Percentiles rank a stretch among this genome's conserved stretches.
These are phyloP conservation scores for Lactuca sativa DNA, from an alignment of 129 eudicot species.

Conservation along the genomic window DNA sequence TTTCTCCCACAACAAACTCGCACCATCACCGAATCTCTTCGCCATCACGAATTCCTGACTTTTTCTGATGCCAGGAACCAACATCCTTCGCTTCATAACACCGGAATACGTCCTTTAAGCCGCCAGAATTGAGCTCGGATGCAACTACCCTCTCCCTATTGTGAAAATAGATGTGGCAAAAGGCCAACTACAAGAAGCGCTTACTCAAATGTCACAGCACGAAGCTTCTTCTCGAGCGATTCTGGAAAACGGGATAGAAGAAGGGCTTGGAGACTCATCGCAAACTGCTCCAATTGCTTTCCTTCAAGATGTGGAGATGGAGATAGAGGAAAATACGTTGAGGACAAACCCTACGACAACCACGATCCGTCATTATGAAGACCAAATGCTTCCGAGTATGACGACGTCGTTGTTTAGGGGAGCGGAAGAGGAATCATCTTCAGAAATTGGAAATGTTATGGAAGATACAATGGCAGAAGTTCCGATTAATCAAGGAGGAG, in stretches of 20 bases:
- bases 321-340: conserved; percentile 54
- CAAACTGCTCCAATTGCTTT: conserved; percentile 72
- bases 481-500: conserved; percentile 42
- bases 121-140: conserved; percentile 84
- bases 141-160: conserved; percentile 80
- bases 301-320: conserved; percentile 80
- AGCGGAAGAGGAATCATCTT: conserved; percentile 66
- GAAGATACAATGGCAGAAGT: conserved; percentile 74
- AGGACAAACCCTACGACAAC: conserved; percentile 54
- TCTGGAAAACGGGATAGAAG: conserved; percentile 75
- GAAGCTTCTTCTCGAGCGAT: conserved; percentile 83
- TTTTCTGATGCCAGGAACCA: too few relatives aligned
- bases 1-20: too few relatives aligned
- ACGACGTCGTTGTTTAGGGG: conserved; percentile 62
- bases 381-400: conserved; percentile 96
- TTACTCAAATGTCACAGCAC: conserved; percentile 74
- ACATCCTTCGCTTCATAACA: too few relatives aligned
- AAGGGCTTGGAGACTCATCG: conserved; percentile 87
- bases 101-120: conserved; percentile 83
- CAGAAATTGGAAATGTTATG: conserved; percentile 38
- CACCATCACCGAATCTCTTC: too few relatives aligned
- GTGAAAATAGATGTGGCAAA: conserved; percentile 70
- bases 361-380: conserved; percentile 54
- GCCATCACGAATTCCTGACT: too few relatives aligned
- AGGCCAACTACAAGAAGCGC: conserved; percentile 67